Base-by-base conservation (phyloP, 768 basidiomycete species). In the Psilocybe tampanensis region DNA sequence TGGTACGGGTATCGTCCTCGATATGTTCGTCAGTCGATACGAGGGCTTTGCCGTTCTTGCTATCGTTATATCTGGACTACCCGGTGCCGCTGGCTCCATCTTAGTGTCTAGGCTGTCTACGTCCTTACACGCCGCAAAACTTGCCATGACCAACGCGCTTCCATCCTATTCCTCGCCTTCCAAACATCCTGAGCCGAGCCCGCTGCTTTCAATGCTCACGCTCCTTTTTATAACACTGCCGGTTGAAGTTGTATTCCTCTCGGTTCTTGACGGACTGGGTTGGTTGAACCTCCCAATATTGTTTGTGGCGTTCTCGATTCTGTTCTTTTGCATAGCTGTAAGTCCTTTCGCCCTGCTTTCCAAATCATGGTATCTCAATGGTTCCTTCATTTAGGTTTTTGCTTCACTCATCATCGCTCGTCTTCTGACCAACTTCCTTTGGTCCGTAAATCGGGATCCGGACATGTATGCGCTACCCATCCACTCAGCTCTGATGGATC, bases 401-500 rank as follows among this genome's bases (percentile, higher is more conserved):
- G 72, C 85, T 56, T 94, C 94, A 2, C 79, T 98, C 4, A 22
- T 79, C 24, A 70, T 90, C 32, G 94, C 91, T 1, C 82, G 78
- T 48, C 64, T 67, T 11, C 76, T 95, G 47, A 95, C 94, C 2
- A 73, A 83, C 43, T 86, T 84, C 67, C 80, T 97, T 23, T 96
- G 94, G 94, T 80, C 82, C 0, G 84, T 77, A 54, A 77, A 83
- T 11, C 77, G 86, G 23, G 95, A 98, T 68, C 95, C 95, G 5
- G 95, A 98, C 69, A 87, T 90, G 73, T 95, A 96, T 68, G 94
- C 94, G 1, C 74, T 98, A n/a, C 95, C 95, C 8, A 83, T 96
- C 23, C 94, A 96, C 62, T 94, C 92, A 11, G 92, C 94, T 0
- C 67, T 93, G 42, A 88, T 95, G 80, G 93, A 95, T 69, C 83